Conservation (phyloP, 2,329 filamentous ascomycete species). For the Aureobasidium vineae region DNA sequence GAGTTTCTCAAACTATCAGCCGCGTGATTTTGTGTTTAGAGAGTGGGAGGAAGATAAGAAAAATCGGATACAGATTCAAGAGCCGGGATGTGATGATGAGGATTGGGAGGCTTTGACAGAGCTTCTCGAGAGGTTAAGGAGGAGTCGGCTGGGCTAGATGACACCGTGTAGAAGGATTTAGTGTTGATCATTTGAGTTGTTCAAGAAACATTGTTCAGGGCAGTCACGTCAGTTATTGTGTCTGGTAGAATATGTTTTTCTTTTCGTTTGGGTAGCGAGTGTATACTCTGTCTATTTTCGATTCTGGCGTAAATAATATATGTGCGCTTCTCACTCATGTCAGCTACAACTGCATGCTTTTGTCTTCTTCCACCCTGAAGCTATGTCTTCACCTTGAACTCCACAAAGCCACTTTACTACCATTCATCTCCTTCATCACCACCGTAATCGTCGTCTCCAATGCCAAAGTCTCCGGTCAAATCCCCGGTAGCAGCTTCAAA, state of each 20-base stretch:
- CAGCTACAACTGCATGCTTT: not conserved
- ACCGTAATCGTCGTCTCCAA: slow-evolving; percentile 26
- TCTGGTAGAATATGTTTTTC: not conserved
- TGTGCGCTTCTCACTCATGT: not conserved
- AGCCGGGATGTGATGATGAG: no score
- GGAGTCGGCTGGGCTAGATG: no score
- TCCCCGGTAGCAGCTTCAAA: slow-evolving; percentile 9
- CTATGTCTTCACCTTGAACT: not conserved
- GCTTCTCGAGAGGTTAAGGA: no score
- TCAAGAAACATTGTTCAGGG: no score
- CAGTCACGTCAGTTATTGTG: no score
- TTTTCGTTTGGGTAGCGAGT: not conserved
- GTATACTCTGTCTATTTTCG: not conserved
- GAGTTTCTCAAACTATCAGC: no score
- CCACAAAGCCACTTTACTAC: not conserved
- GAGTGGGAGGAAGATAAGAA: no score
- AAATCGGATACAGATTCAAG: no score
- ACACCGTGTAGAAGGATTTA: no score
- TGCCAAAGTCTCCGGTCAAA: slow-evolving; percentile 25
- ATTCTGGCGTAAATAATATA: not conserved
- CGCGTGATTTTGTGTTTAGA: no score
- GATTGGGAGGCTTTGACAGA: no score
- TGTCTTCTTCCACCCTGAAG: not conserved
- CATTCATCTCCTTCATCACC: slow-evolving; percentile 18
- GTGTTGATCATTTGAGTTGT: no score